Evolutionary conservation across 495 filamentous ascomycete genomes (phyloP).

Genomic region (Daldinia loculata): DNA sequence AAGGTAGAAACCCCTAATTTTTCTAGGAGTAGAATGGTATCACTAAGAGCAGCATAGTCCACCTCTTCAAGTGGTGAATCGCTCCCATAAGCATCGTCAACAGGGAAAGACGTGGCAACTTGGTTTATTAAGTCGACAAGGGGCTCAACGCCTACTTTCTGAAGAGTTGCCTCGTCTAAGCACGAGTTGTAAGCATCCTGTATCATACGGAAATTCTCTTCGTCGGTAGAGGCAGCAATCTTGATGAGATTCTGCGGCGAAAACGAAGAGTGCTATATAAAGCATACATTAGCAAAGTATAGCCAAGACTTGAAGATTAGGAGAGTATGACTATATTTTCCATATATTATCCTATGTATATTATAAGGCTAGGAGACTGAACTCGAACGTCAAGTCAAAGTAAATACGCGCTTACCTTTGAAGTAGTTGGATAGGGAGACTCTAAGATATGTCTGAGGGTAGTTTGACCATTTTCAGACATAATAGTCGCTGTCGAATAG

Average conservation of each 20-base stretch:
- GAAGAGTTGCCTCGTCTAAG: slow-evolving; percentile 65
- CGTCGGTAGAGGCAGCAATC: slow-evolving; percentile 53
- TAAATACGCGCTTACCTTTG: slow-evolving; percentile 42
- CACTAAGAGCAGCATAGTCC: slow-evolving; percentile 56
- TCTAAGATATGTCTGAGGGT: slow-evolving; percentile 72
- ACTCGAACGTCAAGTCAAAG: not conserved
- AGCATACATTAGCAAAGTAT: slow-evolving; percentile 22
- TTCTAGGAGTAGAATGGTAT: slow-evolving; percentile 63
- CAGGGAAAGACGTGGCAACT: slow-evolving; percentile 60
- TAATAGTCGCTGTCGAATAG: slow-evolving; percentile 66
- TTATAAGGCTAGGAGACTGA: not conserved
- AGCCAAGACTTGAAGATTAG: not conserved
- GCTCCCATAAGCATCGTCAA: slow-evolving; percentile 33
- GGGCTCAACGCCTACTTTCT: slow-evolving; percentile 63
- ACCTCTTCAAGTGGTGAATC: slow-evolving; percentile 40
- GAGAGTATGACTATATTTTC: not conserved
- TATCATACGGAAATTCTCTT: slow-evolving; percentile 72
- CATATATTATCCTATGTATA: not conserved
- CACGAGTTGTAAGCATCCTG: slow-evolving; percentile 71
- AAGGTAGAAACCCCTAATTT: slow-evolving; percentile 62
- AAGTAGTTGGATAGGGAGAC: slow-evolving; percentile 59
- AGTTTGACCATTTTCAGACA: slow-evolving; percentile 66
- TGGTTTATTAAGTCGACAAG: slow-evolving; percentile 56
- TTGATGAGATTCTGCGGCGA: slow-evolving; percentile 52
- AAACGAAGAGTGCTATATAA: slow-evolving; percentile 55